A percentile compares a stretch with the other conserved stretches of the same genome.
Conservation (phyloP, 441 rosid genomes). For the Cnidoscolus chayamansa region DNA sequence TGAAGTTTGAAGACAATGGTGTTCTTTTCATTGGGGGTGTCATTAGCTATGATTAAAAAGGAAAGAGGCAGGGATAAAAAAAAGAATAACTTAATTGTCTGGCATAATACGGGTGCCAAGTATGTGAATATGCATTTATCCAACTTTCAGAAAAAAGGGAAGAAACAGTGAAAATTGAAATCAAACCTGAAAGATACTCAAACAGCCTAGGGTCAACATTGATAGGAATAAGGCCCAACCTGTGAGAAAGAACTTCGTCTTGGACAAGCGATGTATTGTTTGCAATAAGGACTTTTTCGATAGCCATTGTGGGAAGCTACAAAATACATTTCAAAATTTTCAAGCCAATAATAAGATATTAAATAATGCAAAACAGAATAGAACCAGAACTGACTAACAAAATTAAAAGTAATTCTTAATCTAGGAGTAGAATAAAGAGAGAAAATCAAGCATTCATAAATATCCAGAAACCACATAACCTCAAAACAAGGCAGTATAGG, state of each 20-base stretch:
- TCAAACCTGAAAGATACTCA: constrained; percentile 76
- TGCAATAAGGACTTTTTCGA: constrained; percentile 85
- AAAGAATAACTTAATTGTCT: constrained; percentile 5
- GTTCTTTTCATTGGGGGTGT: constrained; percentile 84
- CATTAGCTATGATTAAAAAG: constrained; percentile 52
- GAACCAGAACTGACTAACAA: background rate
- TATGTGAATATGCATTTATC: background rate
- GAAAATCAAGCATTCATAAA: background rate
- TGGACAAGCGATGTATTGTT: constrained; percentile 83
- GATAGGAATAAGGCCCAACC: constrained; percentile 89
- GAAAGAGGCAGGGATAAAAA: background rate
- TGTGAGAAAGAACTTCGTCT: constrained; percentile 94
- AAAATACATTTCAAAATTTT: background rate
- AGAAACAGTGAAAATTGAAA: constrained; percentile 9
- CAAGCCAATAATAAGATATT: background rate
- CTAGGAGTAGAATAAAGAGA: background rate
- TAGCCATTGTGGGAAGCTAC: constrained; percentile 93
- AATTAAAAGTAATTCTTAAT: background rate
- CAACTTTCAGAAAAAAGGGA: background rate
- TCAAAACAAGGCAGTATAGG: constrained; percentile 3
- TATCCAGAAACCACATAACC: background rate
- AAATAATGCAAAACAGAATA: background rate
- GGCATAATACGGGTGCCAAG: constrained; percentile 4
- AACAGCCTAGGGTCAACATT: constrained; percentile 79
- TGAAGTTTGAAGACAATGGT: constrained; percentile 94